These are phyloP conservation scores for Cyclotella atomus DNA, from an alignment of 108 stramenopile species.

Conservation along the genomic window DNA sequence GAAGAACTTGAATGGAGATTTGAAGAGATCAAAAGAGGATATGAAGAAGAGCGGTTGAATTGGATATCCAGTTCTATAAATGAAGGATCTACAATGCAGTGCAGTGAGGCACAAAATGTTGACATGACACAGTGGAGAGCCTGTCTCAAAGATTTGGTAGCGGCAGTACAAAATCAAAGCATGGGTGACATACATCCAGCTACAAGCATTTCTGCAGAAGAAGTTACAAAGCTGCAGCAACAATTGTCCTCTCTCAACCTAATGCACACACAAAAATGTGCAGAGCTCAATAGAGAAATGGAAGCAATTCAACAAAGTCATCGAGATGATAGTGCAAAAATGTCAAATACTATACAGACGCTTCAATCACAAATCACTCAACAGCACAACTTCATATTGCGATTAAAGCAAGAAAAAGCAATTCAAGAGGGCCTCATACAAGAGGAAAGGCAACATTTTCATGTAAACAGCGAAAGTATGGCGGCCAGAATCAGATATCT, in stretches of 20 bases:
- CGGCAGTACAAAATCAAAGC: not conserved
- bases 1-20: conserved; percentile 40
- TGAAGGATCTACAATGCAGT: not conserved
- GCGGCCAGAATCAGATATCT: conserved; percentile 36
- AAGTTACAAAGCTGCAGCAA: conserved; percentile 1
- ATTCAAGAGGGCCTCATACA: not conserved
- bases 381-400: conserved; percentile 3
- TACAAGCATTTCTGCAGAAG: not conserved
- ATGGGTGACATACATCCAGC: not conserved
- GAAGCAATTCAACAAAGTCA: conserved; percentile 24
- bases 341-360: not conserved
- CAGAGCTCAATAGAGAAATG: conserved; percentile 3
- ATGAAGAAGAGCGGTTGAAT: not conserved
- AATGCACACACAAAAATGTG: conserved; percentile 7
- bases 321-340: not conserved
- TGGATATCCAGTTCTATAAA: not conserved
- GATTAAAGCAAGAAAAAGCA: conserved; percentile 13
- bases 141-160: conserved; percentile 27
- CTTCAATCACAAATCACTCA: conserved; percentile 24
- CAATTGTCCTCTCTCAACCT: not conserved
- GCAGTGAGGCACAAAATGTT: not conserved
- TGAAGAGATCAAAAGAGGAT: conserved; percentile 30
- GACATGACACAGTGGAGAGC: conserved; percentile 22
- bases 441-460: conserved; percentile 12
- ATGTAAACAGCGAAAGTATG: conserved; percentile 32